These are phyloP conservation scores for Populus euphratica DNA, from an alignment of 345 rosid species.

Conservation along the genomic window DNA sequence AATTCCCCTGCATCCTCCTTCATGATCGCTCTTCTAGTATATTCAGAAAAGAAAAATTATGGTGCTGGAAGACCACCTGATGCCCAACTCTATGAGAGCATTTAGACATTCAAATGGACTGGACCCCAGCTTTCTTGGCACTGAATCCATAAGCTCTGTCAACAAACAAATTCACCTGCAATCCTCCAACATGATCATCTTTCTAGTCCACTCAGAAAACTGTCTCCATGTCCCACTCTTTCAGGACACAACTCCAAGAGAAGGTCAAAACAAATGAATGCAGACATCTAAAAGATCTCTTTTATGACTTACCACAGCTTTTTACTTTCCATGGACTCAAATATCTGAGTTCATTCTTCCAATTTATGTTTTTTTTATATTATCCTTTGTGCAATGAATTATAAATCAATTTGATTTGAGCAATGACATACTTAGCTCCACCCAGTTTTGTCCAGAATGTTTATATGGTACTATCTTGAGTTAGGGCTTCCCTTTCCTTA, in stretches of 20 bases:
- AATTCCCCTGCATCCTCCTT: neutral
- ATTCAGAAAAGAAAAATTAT: neutral
- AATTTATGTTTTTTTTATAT: neutral
- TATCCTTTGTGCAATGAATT: neutral
- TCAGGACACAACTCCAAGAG: neutral
- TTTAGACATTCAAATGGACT: neutral
- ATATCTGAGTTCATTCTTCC: neutral
- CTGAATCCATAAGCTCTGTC: neutral
- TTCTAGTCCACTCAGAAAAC: neutral
- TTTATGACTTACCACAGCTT: neutral
- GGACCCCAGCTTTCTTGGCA: neutral
- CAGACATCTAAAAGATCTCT: neutral
- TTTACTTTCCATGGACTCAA: neutral
- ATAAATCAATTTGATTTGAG: neutral
- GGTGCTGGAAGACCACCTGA: neutral
- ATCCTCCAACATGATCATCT: neutral
- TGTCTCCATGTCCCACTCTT: neutral
- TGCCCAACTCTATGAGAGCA: neutral
- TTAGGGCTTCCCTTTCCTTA: neutral
- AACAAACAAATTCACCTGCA: neutral
- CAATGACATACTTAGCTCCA: neutral
- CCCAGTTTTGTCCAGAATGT: neutral
- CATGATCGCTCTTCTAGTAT: neutral
- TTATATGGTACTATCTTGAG: neutral
- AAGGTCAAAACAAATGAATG: neutral